A percentile compares a stretch with the other conserved stretches of the same genome.
Evolutionary conservation across 768 basidiomycete genomes (phyloP).

Genomic region (Sutorius australiensis): DNA sequence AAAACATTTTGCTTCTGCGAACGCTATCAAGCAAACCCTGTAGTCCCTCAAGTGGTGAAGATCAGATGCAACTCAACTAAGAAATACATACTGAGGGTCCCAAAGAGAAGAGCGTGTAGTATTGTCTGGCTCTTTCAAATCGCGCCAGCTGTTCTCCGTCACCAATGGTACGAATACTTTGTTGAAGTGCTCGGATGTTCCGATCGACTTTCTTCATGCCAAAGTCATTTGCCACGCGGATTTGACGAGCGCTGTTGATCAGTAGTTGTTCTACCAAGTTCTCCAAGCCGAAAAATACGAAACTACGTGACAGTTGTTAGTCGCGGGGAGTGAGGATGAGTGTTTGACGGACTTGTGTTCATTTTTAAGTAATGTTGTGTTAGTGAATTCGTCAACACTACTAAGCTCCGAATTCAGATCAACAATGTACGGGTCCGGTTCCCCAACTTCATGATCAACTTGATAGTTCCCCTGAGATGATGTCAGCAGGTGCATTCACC

Average conservation of each 20-base stretch:
- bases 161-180: constrained; percentile 77
- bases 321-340: neutral
- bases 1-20: constrained; percentile 59
- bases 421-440: constrained; percentile 85
- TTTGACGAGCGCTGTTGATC: constrained; percentile 66
- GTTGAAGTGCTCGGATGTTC: constrained; percentile 89
- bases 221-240: constrained; percentile 64
- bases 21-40: constrained; percentile 79
- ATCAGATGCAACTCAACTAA: neutral
- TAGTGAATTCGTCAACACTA: constrained; percentile 67
- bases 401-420: constrained; percentile 82
- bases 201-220: constrained; percentile 86
- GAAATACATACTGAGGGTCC: constrained; percentile 62
- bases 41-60: neutral
- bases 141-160: constrained; percentile 58
- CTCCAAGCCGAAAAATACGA: constrained; percentile 83
- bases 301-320: constrained; percentile 44
- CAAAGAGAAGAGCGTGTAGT: constrained; percentile 74
- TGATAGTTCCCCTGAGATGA: constrained; percentile 73
- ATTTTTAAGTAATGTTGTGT: constrained; percentile 53
- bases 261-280: constrained; percentile 81
- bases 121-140: constrained; percentile 72
- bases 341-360: constrained; percentile 59
- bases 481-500: constrained; percentile 7
- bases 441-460: constrained; percentile 77